Evolutionary conservation across 176 grass and related monocot species (phyloP).

Genomic region (Eragrostis nindensis): DNA sequence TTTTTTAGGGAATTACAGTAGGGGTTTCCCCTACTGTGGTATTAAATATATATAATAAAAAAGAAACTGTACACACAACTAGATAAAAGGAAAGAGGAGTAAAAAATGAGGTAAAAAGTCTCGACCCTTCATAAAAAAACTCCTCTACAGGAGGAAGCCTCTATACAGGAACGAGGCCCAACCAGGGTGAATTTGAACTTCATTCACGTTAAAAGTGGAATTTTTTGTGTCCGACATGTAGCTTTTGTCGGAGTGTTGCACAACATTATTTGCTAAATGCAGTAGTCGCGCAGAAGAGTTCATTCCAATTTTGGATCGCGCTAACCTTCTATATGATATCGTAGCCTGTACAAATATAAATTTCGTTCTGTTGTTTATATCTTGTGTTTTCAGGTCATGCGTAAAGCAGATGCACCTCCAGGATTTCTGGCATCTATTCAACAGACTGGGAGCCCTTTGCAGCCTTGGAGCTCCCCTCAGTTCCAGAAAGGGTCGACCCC

Average conservation of each 20-base stretch:
- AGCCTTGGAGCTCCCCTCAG: constrained; percentile 32
- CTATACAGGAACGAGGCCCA: neutral
- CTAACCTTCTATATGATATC: constrained; percentile 10
- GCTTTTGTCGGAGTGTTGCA: neutral
- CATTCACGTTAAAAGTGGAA: neutral
- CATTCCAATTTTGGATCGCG: neutral
- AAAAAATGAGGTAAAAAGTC: no score
- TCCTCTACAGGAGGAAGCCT: no score
- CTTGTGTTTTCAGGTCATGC: constrained; percentile 63
- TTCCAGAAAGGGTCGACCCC: constrained; percentile 36
- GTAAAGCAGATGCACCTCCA: constrained; percentile 61
- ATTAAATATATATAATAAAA: no score
- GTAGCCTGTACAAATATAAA: constrained; percentile 16
- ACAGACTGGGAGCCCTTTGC: constrained; percentile 43
- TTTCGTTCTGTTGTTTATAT: constrained; percentile 6
- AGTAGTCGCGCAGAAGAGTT: constrained; percentile 10
- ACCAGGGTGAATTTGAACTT: neutral
- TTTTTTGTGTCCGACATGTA: neutral
- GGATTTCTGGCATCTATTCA: constrained; percentile 53
- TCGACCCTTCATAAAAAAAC: no score
- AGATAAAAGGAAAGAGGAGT: no score
- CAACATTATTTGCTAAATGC: constrained; percentile 1
- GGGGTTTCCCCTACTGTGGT: no score
- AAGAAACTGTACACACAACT: no score
- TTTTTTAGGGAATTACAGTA: neutral